Evolutionary conservation across 2,329 filamentous ascomycete genomes (phyloP).

Genomic region (Cryphonectria carpinicola): DNA sequence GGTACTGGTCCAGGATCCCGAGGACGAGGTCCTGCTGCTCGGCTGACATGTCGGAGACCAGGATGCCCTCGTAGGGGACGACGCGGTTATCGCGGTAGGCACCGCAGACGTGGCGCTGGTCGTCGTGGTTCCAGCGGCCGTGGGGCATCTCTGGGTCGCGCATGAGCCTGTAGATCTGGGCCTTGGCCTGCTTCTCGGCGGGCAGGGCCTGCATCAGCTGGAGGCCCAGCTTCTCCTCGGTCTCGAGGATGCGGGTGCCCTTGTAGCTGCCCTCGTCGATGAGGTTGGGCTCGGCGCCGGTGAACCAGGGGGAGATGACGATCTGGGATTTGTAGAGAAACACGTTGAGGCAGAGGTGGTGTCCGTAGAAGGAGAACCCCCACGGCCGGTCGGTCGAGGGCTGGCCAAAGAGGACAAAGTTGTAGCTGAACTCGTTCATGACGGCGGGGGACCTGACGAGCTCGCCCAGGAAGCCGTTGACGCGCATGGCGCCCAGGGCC

Average conservation of each 20-base stretch:
- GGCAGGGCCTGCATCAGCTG: constrained; percentile 69
- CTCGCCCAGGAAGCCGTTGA: constrained; percentile 76
- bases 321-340: constrained; percentile 70
- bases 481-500: constrained; percentile 69
- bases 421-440: constrained; percentile 78
- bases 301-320: constrained; percentile 75
- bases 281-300: constrained; percentile 77
- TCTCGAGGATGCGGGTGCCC: constrained; percentile 68
- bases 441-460: constrained; percentile 64
- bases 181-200: constrained; percentile 48
- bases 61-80: constrained; percentile 73
- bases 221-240: constrained; percentile 68
- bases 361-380: constrained; percentile 78
- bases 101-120: constrained; percentile 77
- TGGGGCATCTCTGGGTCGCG: constrained; percentile 67
- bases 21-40: constrained; percentile 59
- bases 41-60: constrained; percentile 51
- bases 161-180: constrained; percentile 63
- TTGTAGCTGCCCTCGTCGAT: constrained; percentile 67
- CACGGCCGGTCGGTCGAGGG: constrained; percentile 63
- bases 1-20: constrained; percentile 64
- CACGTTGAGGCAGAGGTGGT: constrained; percentile 75
- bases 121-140: constrained; percentile 78
- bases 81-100: constrained; percentile 79
- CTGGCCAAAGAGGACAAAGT: constrained; percentile 71